Evolutionary conservation across 2,329 filamentous ascomycete genomes (phyloP), one percentile per base, ranked within the genome.

Genomic region (Trichoderma guizhouense): DNA sequence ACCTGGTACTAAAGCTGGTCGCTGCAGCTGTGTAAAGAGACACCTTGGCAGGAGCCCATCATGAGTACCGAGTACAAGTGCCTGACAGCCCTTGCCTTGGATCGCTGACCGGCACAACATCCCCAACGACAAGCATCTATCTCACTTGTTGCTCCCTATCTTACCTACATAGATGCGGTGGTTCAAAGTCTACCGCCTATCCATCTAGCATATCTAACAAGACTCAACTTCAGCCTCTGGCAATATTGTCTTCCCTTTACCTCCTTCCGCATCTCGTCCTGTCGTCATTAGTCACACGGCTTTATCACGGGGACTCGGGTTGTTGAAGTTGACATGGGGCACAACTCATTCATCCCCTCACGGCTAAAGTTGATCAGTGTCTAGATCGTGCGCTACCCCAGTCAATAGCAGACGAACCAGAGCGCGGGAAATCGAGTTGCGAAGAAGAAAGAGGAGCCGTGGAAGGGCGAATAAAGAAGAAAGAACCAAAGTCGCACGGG

Each of bases 361-460:
- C 67, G 67, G 67, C 67, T 70, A 70, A 70, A 70, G 55, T 70
- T 70, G 67, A n/a, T 34, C 39, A 65, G 62, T 21, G 39, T 24
- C 39, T 61, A 34, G 34, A 69, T 60, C 55, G 66, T 69, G 66
- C 36, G 66, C 30, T 61, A 69, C 66, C 66, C 66, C 55, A 51
- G 39, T 51, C 28, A 5, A 51, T 18, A 21, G 53, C 66, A 61
- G 66, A 47, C 34, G 66, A 47, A 57, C 63, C 63, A 66, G 43
- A 53, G 62, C 39, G 15, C 43, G 28, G 39, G 47, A 32, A 55
- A 15, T 28, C 18, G 66, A 18, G 55, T 51, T 34, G 66, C 6
- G 36, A 69, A 51, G 66, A 61, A 69, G 66, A 69, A 69, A 61
- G 36, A 69, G 55, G 55, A 47, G 64, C 64, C 64, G 6, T 39